phyloP scores from a whole-genome alignment of 108 stramenopile species.

The Discostella stelligeroides region DNA sequence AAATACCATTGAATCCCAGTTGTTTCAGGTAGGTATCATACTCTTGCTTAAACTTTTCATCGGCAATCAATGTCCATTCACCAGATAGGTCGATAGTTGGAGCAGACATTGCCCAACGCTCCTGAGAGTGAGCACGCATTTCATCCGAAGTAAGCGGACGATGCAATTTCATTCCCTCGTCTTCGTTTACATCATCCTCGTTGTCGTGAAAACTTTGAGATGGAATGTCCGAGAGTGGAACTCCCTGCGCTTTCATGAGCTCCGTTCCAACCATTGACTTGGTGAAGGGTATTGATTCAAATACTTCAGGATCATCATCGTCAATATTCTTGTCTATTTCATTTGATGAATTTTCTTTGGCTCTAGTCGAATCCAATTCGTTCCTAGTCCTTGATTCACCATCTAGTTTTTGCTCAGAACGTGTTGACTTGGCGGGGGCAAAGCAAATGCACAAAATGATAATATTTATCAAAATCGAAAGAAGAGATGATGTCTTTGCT shows the following conservation, averaged over 20 bases:
- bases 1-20: constrained; percentile 45
- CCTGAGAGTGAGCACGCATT: constrained; percentile 38
- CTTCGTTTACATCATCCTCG: not conserved
- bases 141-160: constrained; percentile 32
- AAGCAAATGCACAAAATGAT: constrained; percentile 28
- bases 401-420: not conserved
- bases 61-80: constrained; percentile 47
- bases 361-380: not conserved
- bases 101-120: constrained; percentile 47
- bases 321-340: constrained; percentile 1
- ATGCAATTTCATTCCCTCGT: not conserved
- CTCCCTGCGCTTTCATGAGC: constrained; percentile 28
- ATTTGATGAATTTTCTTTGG: not conserved
- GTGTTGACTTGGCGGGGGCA: not conserved
- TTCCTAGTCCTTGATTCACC: no score
- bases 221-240: constrained; percentile 31
- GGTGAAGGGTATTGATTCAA: not conserved
- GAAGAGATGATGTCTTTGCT: constrained; percentile 21
- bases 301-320: not conserved
- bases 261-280: constrained; percentile 28
- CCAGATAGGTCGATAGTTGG: constrained; percentile 44
- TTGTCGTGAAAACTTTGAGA: not conserved
- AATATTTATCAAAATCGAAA: constrained; percentile 28
- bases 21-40: constrained; percentile 38
- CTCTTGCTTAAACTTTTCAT: constrained; percentile 44